These are phyloP conservation scores for Phyllostachys edulis DNA, from an alignment of 176 grass and related monocot species.

Conservation along the genomic window DNA sequence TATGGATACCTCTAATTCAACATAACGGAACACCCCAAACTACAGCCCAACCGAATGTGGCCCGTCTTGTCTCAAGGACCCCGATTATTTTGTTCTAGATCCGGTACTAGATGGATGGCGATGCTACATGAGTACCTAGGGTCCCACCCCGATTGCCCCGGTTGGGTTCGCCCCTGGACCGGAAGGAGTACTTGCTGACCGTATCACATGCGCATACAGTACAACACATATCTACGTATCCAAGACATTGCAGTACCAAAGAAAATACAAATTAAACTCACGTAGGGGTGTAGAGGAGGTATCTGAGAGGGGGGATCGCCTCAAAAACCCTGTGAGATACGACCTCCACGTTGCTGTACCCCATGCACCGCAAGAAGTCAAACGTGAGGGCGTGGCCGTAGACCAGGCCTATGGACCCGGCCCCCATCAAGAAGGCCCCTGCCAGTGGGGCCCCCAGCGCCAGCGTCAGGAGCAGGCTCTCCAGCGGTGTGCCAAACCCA, in stretches of 20 bases:
- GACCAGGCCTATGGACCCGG: slow-evolving; percentile 64
- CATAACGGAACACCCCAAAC: no score
- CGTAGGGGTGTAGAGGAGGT: slow-evolving; percentile 85
- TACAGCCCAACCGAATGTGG: no score
- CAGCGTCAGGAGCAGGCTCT: slow-evolving; percentile 56
- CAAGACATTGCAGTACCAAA: background rate
- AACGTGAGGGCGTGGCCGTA: slow-evolving; percentile 63
- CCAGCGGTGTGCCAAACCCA: slow-evolving; percentile 71
- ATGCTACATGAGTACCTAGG: no score
- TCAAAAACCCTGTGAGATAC: slow-evolving; percentile 54
- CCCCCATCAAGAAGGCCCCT: slow-evolving; percentile 60
- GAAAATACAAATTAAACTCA: slow-evolving; percentile 19
- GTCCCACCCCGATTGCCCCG: no score
- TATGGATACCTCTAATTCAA: no score
- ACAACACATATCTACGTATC: background rate
- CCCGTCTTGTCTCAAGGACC: no score
- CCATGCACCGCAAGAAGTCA: slow-evolving; percentile 74
- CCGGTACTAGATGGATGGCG: no score
- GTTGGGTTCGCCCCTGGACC: no score
- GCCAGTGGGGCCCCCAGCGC: slow-evolving; percentile 56
- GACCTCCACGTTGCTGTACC: slow-evolving; percentile 92
- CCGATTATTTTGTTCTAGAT: no score
- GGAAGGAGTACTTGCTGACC: no score
- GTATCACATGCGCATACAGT: background rate
- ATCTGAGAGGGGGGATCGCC: slow-evolving; percentile 50